Evolutionary conservation across 1,139 yeast genomes (phyloP).

Genomic region (Diutina scorzettiae): DNA sequence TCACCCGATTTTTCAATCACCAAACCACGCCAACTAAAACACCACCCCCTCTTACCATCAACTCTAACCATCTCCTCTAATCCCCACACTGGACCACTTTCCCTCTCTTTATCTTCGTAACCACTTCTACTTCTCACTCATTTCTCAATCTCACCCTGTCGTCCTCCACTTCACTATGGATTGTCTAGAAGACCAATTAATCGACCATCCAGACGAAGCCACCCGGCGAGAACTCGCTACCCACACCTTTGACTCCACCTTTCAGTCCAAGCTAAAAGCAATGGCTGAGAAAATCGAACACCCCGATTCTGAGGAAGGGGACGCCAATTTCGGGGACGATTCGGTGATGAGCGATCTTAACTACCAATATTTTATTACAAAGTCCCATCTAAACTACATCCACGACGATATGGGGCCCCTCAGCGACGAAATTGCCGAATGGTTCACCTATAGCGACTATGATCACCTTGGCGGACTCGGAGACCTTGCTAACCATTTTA

Average conservation of each 20-base stretch:
- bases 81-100: too few relatives aligned
- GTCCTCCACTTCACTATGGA: slow-evolving; percentile 16
- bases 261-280: slow-evolving; percentile 32
- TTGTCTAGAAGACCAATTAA: slow-evolving; percentile 33
- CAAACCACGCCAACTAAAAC: too few relatives aligned
- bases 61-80: too few relatives aligned
- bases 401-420: slow-evolving; percentile 30
- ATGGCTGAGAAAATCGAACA: slow-evolving; percentile 29
- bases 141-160: neutral
- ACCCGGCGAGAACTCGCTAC: slow-evolving; percentile 20
- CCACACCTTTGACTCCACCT: slow-evolving; percentile 28
- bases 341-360: slow-evolving; percentile 3
- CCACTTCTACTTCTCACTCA: too few relatives aligned
- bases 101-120: too few relatives aligned
- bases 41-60: too few relatives aligned
- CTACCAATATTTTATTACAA: slow-evolving; percentile 19
- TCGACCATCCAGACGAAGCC: slow-evolving; percentile 34
- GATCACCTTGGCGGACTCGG: slow-evolving; percentile 12
- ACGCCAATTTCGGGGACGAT: slow-evolving; percentile 7
- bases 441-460: slow-evolving; percentile 51
- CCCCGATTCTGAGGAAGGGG: slow-evolving; percentile 7
- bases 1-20: too few relatives aligned
- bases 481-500: neutral
- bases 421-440: slow-evolving; percentile 41
- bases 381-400: slow-evolving; percentile 33